Base-by-base conservation (phyloP, 2,329 filamentous ascomycete genomes). In the Trichophyton verrucosum region DNA sequence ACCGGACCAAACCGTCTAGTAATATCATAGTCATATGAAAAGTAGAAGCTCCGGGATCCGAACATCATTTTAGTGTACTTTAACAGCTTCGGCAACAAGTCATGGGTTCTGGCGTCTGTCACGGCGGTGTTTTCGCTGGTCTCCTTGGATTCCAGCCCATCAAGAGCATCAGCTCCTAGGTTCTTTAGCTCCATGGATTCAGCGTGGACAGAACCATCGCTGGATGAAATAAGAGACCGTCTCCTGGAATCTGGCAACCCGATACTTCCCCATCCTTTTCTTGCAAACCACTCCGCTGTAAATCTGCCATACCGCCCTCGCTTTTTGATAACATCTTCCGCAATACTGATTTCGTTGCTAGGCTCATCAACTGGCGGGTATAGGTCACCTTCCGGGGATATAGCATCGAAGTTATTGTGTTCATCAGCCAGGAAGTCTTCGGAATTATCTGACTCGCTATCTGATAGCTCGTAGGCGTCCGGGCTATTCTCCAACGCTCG, bases 21-120 rank as follows among this genome's bases (percentile, higher is more conserved):
- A 58, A 99, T 82, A 71, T 99, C 91, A 70, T 92, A 82, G 65
- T 99, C 94, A 72, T 99, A 96, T 0, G 91, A 91, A 72, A 92
- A 99, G 77, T 87, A 97, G 73, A 96, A 97, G 71, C 89, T 96
- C 64, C 82, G 82, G 0, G 87, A 91, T 0, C 88, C 86, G 69
- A 96, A 92, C 63, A 96, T 83, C 60, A 97, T 83, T 69, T 89
- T 89, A 1, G 90, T 86, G 36, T 89, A 95, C 46, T 87, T 83
- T 47, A 99, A 74, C 44, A 97, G 79, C 69, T 96, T 95, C 1
- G 92, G 92, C 9, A 95, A 77, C 36, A 97, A 74, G 13, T 59
- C 57, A 60, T 80, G 74, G 3, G 81, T 77, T 17, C 79, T 74
- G 27, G 69, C 70, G 4, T 66, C 64, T 24, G 40, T 17, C 13